These are phyloP conservation scores for Phyllosticta capitalensis DNA, from an alignment of 2,329 filamentous ascomycete genomes.

Conservation along the genomic window DNA sequence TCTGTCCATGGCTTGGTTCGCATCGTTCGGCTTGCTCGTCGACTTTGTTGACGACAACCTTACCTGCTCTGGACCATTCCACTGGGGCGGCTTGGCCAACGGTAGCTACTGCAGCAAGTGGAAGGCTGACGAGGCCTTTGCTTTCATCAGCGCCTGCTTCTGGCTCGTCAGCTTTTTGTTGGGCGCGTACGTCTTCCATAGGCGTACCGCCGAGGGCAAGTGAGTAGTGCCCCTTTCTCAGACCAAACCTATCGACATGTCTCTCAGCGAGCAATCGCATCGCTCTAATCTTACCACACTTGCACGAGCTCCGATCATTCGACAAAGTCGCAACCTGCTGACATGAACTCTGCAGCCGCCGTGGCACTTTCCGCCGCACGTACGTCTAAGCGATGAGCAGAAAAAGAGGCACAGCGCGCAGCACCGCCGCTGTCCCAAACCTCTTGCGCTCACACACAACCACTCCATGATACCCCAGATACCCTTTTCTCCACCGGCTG, in stretches of 20 bases:
- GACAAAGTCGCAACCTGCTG: neutral
- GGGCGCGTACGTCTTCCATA: constrained; percentile 15
- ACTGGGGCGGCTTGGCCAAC: constrained; percentile 47
- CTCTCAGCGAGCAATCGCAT: too few species aligned
- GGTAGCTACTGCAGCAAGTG: constrained; percentile 54
- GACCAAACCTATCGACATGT: too few species aligned
- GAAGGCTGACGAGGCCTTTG: constrained; percentile 63
- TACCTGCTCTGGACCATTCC: constrained; percentile 22
- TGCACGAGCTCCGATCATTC: too few species aligned
- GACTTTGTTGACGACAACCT: constrained; percentile 17
- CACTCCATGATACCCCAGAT: neutral
- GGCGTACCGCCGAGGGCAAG: constrained; percentile 12
- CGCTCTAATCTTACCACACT: too few species aligned
- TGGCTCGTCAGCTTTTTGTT: constrained; percentile 59
- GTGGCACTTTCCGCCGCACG: constrained; percentile 13
- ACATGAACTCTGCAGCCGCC: constrained; percentile 3
- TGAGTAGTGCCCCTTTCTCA: constrained; percentile 2
- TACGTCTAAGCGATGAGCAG: constrained; percentile 11
- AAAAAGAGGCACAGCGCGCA: neutral
- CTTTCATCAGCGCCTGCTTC: constrained; percentile 59
- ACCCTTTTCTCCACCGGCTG: neutral
- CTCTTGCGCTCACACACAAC: neutral
- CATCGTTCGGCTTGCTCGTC: constrained; percentile 50
- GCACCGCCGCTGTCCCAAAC: neutral
- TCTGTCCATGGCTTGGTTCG: constrained; percentile 61